Evolutionary conservation across 768 basidiomycete species (phyloP), one percentile per base, ranked within the genome.

Genomic region (Kwoniella sp.): DNA sequence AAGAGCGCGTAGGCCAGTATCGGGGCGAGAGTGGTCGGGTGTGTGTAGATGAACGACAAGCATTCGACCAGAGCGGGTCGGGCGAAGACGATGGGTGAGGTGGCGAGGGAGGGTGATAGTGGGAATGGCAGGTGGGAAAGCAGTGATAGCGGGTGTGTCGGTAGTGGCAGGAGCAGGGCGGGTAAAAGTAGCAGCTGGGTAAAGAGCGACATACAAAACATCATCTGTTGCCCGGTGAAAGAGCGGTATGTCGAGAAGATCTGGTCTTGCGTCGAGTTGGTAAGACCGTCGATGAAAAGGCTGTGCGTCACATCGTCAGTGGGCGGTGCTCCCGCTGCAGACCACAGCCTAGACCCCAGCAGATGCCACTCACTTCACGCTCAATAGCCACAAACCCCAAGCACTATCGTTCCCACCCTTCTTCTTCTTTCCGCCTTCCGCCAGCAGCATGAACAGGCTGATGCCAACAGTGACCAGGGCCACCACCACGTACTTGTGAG

Each of bases 201-300:
- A 75, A 86, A 85, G 77, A 92, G 85, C 23, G 87, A 93, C 75
- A 99, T 93, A 83, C 84, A 93, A 72, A 98, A 85, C 95, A 99
- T 98, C 92, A 99, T 96, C 70, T 99, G 95, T 74, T 95, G 91
- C 7, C 95, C 95, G 2, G 82, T 78, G 37, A 83, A 79, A 2
- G 78, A 77, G 17, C 82, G 82, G 76, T 87, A 83, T 11, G 80
- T 78, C 22, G 83, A 78, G 76, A 99, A 98, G 53, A 99, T 86
- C 76, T 96, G 88, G 73, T 99, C 95, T 73, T 99, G 95, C 2
- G 92, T 93, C 10, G 89, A 88, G 77, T 98, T 96, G 54, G 85
- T 86, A 25, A 88, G 84, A 19, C 95, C 95, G 72, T 99, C 95
- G 46, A 99, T 80, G 26, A 86, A 76, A 20, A 99, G 82, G 75